phyloP scores from a whole-genome alignment of 1,284 basidiomycete species.

The Sanguinoderma infundibulare region DNA sequence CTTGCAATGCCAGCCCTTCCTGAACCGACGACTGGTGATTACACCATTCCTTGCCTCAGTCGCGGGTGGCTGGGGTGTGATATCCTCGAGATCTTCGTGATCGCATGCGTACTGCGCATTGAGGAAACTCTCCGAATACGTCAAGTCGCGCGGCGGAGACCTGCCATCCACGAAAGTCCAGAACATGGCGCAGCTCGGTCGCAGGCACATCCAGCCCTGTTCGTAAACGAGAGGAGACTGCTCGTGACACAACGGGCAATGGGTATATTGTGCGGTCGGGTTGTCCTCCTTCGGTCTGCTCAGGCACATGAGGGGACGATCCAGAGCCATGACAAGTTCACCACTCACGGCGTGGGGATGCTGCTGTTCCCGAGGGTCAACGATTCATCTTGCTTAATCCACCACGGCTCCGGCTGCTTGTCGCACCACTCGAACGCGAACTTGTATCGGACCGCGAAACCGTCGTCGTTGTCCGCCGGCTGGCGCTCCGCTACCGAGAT shows the following conservation, averaged over 20 bases:
- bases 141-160: slow-evolving; percentile 39
- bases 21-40: slow-evolving; percentile 57
- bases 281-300: neutral
- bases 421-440: slow-evolving; percentile 83
- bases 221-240: slow-evolving; percentile 57
- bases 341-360: neutral
- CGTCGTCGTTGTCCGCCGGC: slow-evolving; percentile 45
- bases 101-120: slow-evolving; percentile 32
- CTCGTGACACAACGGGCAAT: slow-evolving; percentile 22
- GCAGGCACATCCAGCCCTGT: slow-evolving; percentile 65
- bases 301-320: neutral
- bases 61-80: slow-evolving; percentile 41
- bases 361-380: neutral
- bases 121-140: slow-evolving; percentile 55
- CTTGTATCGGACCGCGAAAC: slow-evolving; percentile 69
- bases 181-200: slow-evolving; percentile 57
- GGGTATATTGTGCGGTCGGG: neutral
- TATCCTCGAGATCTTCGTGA: slow-evolving; percentile 28
- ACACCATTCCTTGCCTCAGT: slow-evolving; percentile 35
- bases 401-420: slow-evolving; percentile 67
- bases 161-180: slow-evolving; percentile 45
- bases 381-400: slow-evolving; percentile 35
- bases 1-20: slow-evolving; percentile 71
- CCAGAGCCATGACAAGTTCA: neutral
- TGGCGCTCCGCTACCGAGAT: slow-evolving; percentile 63